Evolutionary conservation across 75 land plant species (phyloP).

Genomic region (Cupressus sempervirens): DNA sequence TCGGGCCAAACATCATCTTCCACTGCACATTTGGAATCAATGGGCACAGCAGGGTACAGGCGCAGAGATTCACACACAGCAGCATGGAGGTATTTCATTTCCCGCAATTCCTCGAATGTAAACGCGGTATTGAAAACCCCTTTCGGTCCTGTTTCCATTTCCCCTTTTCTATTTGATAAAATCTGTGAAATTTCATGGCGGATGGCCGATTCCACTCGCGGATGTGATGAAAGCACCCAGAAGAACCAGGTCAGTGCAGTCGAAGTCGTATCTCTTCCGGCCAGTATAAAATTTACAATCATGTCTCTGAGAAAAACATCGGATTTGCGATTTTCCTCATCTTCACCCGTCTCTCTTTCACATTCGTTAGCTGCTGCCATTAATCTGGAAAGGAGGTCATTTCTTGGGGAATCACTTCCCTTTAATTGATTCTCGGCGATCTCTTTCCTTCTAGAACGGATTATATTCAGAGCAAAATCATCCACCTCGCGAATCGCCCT

Average conservation of each 20-base stretch:
- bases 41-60: conserved; percentile 37
- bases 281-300: too few relatives aligned
- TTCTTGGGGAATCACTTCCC: neutral
- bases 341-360: too few relatives aligned
- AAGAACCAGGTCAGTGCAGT: too few relatives aligned
- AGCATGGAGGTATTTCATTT: conserved; percentile 35
- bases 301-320: too few relatives aligned
- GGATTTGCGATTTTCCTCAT: too few relatives aligned
- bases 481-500: conserved; percentile 13
- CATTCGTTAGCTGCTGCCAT: conserved; percentile 14
- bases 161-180: neutral
- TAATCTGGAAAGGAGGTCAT: conserved; percentile 32
- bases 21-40: neutral
- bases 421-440: neutral
- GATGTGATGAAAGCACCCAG: too few relatives aligned
- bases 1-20: conserved; percentile 12
- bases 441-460: conserved; percentile 18
- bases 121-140: too few relatives aligned
- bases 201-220: too few relatives aligned
- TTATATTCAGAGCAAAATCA: conserved; percentile 16
- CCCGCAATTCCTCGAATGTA: conserved; percentile 4
- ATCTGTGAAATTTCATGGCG: too few relatives aligned
- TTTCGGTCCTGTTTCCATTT: neutral
- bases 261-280: too few relatives aligned
- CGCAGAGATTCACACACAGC: conserved; percentile 37